Evolutionary conservation across 2,329 filamentous ascomycete genomes (phyloP).

Genomic region (Pestalotiopsis sp.): DNA sequence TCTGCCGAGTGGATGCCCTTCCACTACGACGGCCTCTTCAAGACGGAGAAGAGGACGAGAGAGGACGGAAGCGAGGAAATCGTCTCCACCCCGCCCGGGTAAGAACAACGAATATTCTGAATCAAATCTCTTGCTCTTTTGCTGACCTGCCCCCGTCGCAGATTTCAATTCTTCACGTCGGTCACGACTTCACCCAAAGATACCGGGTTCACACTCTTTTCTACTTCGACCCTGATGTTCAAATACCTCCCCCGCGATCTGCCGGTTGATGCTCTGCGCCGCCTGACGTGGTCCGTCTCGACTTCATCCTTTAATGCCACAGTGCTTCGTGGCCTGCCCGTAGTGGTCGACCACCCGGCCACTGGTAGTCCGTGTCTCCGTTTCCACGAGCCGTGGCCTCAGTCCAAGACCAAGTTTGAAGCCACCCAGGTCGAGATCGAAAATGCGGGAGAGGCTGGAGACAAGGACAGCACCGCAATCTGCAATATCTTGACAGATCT

Average conservation of each 20-base stretch:
- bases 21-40: conserved; percentile 60
- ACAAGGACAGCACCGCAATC: conserved; percentile 33
- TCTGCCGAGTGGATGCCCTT: conserved; percentile 58
- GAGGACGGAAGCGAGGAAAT: conserved; percentile 41
- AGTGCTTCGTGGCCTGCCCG: conserved; percentile 41
- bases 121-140: background rate
- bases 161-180: conserved; percentile 55
- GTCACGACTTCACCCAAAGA: conserved; percentile 47
- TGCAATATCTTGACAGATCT: conserved; percentile 42
- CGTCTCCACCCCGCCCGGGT: conserved; percentile 45
- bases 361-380: conserved; percentile 50
- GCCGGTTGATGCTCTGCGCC: conserved; percentile 35
- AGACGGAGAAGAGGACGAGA: conserved; percentile 43
- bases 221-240: conserved; percentile 51
- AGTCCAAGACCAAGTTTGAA: conserved; percentile 52
- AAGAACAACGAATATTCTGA: conserved; percentile 18
- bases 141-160: conserved; percentile 14
- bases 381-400: conserved; percentile 57
- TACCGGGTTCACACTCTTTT: conserved; percentile 57
- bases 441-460: conserved; percentile 4
- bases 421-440: conserved; percentile 31
- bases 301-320: conserved; percentile 49
- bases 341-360: conserved; percentile 46
- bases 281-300: conserved; percentile 49
- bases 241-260: conserved; percentile 42